Evolutionary conservation across 305 asterid genomes (phyloP), one percentile per base, ranked within the genome.

Genomic region (Solanum hybrid): DNA sequence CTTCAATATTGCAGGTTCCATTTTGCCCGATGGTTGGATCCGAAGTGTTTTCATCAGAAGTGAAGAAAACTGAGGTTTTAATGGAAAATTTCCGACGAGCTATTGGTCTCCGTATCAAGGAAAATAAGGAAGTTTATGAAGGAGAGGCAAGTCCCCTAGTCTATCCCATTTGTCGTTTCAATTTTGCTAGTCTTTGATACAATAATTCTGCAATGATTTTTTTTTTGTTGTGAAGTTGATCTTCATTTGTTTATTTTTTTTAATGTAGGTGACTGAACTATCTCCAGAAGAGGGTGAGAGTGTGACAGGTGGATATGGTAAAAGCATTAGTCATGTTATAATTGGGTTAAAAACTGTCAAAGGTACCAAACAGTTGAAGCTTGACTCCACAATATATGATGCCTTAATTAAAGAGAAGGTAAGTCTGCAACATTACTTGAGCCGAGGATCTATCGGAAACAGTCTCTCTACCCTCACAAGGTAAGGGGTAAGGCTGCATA

Each of bases 1-100:
- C 75, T 40, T 77, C 22, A 34, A 56, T 12, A 10, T 40, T 79
- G 69, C 91, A 97, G 99, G 99, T 98, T 72, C 99, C 99, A 10
- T 98, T 98, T 91, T 98, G 98, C 90, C 99, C 99, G 64, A 98
- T 98, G 99, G 99, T 98, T 88, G 99, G 99, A 77, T 98, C 99
- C 16, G 98, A 98, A 93, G 99, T 98, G 51, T 97, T 95, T 92
- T 98, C 99, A 69, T 95, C 99, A 17, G 98, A 98, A 94, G 99
- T 98, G 72, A 98, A 98, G 94, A 98, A 97, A 93, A 98, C 98
- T 10, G 99, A 98, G 95, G 94, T 98, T 91, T 92, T 98, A 89
- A 98, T 98, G 99, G 99, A 98, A 88, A 94, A 95, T 87, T 98
- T 98, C 27, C 93, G 99, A 6, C 93, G 99, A 46, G 99, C 99